A percentile compares a stretch with the other conserved stretches of the same genome.
These are phyloP conservation scores for Lagenaria siceraria DNA, from an alignment of 306 rosid genomes.

Conservation along the genomic window DNA sequence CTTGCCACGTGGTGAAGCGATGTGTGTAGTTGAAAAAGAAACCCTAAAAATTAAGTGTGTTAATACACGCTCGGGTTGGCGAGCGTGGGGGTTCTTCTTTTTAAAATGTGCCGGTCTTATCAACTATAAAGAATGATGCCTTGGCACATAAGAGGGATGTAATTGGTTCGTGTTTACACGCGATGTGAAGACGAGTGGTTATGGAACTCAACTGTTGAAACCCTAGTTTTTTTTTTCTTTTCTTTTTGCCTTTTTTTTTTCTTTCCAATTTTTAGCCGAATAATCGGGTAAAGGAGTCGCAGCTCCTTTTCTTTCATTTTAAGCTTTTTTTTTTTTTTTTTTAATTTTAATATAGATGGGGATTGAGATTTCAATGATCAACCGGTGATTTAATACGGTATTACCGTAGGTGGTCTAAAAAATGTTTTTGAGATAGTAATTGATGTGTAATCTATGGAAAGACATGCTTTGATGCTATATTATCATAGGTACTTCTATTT, in stretches of 20 bases:
- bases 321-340: too few species aligned
- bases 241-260: background rate
- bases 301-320: background rate
- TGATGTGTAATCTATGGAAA: too few species aligned
- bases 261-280: background rate
- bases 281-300: background rate
- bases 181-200: constrained; percentile 6
- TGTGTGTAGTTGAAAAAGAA: constrained; percentile 19
- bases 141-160: constrained; percentile 30
- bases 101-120: constrained; percentile 42
- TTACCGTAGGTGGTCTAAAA: too few species aligned
- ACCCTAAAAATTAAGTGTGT: constrained; percentile 45
- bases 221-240: constrained; percentile 35
- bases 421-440: too few species aligned
- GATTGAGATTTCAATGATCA: too few species aligned
- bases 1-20: constrained; percentile 18
- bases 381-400: too few species aligned
- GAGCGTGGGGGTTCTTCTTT: constrained; percentile 31
- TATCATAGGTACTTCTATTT: too few species aligned
- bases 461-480: too few species aligned
- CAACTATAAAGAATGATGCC: constrained; percentile 42
- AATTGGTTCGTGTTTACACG: constrained; percentile 38
- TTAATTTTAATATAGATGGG: too few species aligned
- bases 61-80: constrained; percentile 21
- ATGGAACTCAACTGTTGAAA: constrained; percentile 17